phyloP scores from a whole-genome alignment of 2,329 filamentous ascomycete species.

The Penicillium polonicum region DNA sequence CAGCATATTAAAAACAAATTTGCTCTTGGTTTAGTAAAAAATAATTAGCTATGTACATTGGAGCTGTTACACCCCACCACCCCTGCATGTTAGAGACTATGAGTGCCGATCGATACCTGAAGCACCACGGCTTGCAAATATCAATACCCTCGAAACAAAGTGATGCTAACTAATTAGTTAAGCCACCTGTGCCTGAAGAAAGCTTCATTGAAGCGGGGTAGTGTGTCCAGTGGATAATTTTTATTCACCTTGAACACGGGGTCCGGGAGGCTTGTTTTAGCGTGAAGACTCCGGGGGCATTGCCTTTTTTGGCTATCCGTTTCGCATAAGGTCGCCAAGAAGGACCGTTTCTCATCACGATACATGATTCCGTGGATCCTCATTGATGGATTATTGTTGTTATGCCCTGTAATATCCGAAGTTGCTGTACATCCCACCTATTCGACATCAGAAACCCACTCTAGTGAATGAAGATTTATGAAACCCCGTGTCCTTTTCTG shows the following conservation, averaged over 20 bases:
- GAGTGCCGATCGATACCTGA: slow-evolving; percentile 18
- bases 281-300: not conserved
- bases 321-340: slow-evolving; percentile 11
- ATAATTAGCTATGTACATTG: not conserved
- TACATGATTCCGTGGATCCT: not conserved
- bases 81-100: not conserved
- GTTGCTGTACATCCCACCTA: not conserved
- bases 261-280: not conserved
- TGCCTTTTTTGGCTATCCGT: slow-evolving; percentile 3
- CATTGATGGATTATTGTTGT: not conserved
- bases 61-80: not conserved
- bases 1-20: not conserved
- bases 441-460: not conserved
- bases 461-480: not conserved
- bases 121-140: slow-evolving; percentile 13
- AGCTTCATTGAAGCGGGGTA: not conserved
- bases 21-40: too few species aligned
- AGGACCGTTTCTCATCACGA: not conserved
- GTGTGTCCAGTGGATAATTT: not conserved
- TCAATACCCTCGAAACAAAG: not conserved
- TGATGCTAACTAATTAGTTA: not conserved
- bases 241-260: too few species aligned
- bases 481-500: slow-evolving; percentile 22
- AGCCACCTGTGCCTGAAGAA: slow-evolving; percentile 14
- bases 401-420: slow-evolving; percentile 1